Evolutionary conservation across 371 early-diverging fungal species (phyloP).

Genomic region (Mucor ambiguus): DNA sequence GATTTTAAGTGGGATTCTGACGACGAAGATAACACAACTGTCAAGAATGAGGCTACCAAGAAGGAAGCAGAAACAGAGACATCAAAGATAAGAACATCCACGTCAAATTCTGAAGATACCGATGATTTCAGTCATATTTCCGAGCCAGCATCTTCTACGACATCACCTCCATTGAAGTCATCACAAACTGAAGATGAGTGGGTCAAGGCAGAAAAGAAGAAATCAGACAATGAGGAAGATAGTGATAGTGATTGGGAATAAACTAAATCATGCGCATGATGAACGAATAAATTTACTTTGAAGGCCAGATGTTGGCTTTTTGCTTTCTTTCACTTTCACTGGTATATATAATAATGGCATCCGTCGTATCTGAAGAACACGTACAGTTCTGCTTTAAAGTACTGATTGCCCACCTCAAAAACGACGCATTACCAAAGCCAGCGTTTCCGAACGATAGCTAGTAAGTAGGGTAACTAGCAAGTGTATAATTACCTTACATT

Average conservation of each 20-base stretch:
- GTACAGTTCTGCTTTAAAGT: conserved; percentile 79
- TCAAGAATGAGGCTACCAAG: conserved; percentile 2
- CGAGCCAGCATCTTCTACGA: conserved; percentile 18
- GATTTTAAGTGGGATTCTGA: conserved; percentile 58
- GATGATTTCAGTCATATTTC: conserved; percentile 34
- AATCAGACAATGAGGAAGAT: conserved; percentile 33
- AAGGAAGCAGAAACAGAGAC: conserved; percentile 9
- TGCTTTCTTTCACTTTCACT: neutral
- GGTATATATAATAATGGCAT: neutral
- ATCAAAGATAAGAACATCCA: conserved; percentile 11
- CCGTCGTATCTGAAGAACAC: conserved; percentile 52
- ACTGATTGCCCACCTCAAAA: conserved; percentile 56
- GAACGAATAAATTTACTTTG: neutral
- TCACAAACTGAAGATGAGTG: conserved; percentile 30
- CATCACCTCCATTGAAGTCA: conserved; percentile 17
- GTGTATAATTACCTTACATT: too few species aligned
- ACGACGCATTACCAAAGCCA: conserved; percentile 35
- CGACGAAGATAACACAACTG: conserved; percentile 37
- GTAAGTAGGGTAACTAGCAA: conserved; percentile 38
- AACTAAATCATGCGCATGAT: neutral
- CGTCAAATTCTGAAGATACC: conserved; percentile 25
- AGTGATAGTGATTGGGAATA: conserved; percentile 53
- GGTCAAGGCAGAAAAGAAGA: conserved; percentile 30
- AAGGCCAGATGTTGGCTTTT: conserved; percentile 1
- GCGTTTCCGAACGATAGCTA: conserved; percentile 53